Evolutionary conservation across 192 early-diverging fungal species (phyloP), one percentile per base, ranked within the genome.

Genomic region (Diversispora eburnea): DNA sequence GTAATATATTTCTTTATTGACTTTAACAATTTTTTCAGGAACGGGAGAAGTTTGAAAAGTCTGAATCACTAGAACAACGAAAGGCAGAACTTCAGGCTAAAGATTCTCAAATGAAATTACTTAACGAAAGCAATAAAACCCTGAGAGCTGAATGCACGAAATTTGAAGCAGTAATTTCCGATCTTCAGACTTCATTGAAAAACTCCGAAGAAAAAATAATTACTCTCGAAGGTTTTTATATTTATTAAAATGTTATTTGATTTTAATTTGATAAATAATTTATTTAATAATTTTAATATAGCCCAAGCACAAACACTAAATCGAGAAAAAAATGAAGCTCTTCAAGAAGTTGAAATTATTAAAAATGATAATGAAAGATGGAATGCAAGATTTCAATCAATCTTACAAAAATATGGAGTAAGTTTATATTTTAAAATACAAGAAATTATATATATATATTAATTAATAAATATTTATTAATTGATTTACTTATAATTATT

Each of bases 101-200:
- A 77, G 80, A 90, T 45, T 85, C 90, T 67, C 85, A 89, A 72
- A 72, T 86, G 41, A 86, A 85, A 74, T 56, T 93, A 9, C 78
- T 95, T 48, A 87, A 89, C 5, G 93, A 95, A 64, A 90, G 89
- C 49, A 95, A 94, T 77, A 77, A 84, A n/a, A 87, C 86, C 2
- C 75, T 95, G 20, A 87, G 93, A 10, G 67, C 78, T 3, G 89
- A 94, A 77, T 79, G 82, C 52, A 78, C 85, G 39, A 76, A 75
- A 7, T 68, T 83, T 13, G 66, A 76, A 8, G 67, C 55, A 65
- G 76, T 78, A 22, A 78, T 85, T 4, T 13, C 47, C 3, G 47
- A 46, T 0, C 67, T 89, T 17, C 86, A 91, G 52, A n/a, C 61
- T 42, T 45, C 42, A 43, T 45, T 63, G n/a, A 63, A 63, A 46